Evolutionary conservation across 805 yeast genomes (phyloP), one percentile per base, ranked within the genome.

Genomic region (Kodamaea restingae): DNA sequence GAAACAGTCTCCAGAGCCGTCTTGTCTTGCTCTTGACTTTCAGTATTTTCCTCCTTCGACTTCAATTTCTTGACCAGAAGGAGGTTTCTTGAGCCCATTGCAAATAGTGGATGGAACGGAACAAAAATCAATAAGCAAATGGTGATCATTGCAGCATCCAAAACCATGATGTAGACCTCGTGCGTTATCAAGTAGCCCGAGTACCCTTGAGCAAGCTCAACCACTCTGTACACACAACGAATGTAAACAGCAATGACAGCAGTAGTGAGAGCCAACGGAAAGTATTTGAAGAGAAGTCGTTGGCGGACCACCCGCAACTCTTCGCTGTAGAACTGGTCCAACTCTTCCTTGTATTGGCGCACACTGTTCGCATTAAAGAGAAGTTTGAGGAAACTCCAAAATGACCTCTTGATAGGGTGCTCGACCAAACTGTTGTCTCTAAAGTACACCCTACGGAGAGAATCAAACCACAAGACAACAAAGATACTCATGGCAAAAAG

Each of bases 61-160:
- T 55, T 56, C 38, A 62, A 60, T 8, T 53, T 48, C 1, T 58
- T 56, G 29, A 60, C 50, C 35, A 49, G 55, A 15, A 62, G 49
- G 12, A 49, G 43, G 40, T 62, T 54, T 10, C 34, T 44, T 4
- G 44, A 27, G 15, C 73, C 71, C 35, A 65, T 53, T 1, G 56
- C 64, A 47, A 56, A 54, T 5, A 56, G 57, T 5, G 71, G 73
- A 47, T 66, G 73, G 61, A 66, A 67, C 1, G 63, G 61, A 26
- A 64, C 42, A 32, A 65, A 61, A 7, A 64, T 44, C 12, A 65
- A 31, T 6, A 69, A 70, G 7, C 63, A 58, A 17, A 63, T 40
- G 3, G 67, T 61, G 28, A 66, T 53, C 69, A 67, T 59, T 3
- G 52, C 34, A 0, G 71, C 69, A 45, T 67, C 73, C 31, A 67